phyloP scores from a whole-genome alignment of 257 asterid genomes.

The Petunia secreta region DNA sequence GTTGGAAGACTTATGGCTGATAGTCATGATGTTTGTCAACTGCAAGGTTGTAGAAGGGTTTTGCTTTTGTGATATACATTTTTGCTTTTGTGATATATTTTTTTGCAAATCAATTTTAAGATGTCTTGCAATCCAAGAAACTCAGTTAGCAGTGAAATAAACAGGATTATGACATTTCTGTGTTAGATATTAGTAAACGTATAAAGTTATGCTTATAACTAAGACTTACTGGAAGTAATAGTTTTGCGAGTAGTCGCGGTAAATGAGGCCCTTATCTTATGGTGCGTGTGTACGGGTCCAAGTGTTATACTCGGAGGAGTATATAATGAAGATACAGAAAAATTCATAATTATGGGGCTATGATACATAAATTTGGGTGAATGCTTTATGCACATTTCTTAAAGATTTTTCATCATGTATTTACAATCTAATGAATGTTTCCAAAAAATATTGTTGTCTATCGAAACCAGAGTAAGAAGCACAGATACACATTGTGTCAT shows the following conservation, averaged over 20 bases:
- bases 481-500: not conserved
- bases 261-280: not conserved
- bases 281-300: not conserved
- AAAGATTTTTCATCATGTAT: not conserved
- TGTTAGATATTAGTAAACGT: not conserved
- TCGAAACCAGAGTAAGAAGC: not conserved
- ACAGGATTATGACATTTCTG: not conserved
- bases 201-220: not conserved
- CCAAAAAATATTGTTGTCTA: not conserved
- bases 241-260: not conserved
- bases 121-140: not conserved
- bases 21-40: not conserved
- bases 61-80: not conserved
- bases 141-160: not conserved
- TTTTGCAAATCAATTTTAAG: conserved; percentile 19
- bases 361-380: not conserved
- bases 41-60: not conserved
- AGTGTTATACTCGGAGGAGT: not conserved
- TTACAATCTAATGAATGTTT: conserved; percentile 1
- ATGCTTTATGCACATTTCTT: not conserved
- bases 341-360: conserved; percentile 1
- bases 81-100: not conserved
- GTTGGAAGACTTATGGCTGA: not conserved
- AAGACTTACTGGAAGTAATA: not conserved
- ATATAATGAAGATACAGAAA: not conserved